phyloP scores from a whole-genome alignment of 371 early-diverging fungal species.

The Chytridium lagenaria region DNA sequence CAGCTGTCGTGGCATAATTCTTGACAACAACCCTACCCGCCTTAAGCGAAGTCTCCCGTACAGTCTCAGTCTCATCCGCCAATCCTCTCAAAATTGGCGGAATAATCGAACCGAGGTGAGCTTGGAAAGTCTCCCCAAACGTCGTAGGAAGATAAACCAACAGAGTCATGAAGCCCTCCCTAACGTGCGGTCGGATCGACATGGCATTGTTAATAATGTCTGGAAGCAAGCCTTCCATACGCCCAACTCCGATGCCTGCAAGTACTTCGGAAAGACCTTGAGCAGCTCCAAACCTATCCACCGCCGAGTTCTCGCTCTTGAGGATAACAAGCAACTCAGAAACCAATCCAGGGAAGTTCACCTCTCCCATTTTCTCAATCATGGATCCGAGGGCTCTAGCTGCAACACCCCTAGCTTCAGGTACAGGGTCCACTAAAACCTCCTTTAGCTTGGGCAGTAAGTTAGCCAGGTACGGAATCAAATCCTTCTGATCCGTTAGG shows the following conservation, averaged over 20 bases:
- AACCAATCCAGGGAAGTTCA: conserved; percentile 90
- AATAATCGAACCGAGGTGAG: conserved; percentile 85
- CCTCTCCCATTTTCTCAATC: conserved; percentile 91
- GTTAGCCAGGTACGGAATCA: conserved; percentile 82
- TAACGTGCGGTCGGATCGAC: conserved; percentile 78
- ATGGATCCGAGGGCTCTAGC: conserved; percentile 93
- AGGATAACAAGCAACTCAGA: conserved; percentile 83
- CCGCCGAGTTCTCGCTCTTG: conserved; percentile 84
- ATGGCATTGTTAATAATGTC: conserved; percentile 84
- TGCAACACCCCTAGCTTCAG: conserved; percentile 92
- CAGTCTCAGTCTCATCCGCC: conserved; percentile 94
- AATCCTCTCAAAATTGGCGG: conserved; percentile 89
- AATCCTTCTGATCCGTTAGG: conserved; percentile 87
- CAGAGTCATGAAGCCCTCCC: conserved; percentile 95
- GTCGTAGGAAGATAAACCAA: conserved; percentile 95
- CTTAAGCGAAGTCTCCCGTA: conserved; percentile 90
- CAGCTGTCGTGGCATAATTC: conserved; percentile 85
- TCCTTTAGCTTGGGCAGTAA: conserved; percentile 88
- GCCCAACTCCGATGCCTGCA: conserved; percentile 85
- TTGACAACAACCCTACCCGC: conserved; percentile 93
- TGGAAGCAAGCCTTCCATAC: conserved; percentile 88
- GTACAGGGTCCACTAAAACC: conserved; percentile 94
- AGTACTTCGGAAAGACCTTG: conserved; percentile 96
- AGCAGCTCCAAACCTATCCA: conserved; percentile 96
- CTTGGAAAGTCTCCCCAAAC: conserved; percentile 87